Evolutionary conservation across 768 basidiomycete species (phyloP).

Genomic region (Asterophora lycoperdoides): DNA sequence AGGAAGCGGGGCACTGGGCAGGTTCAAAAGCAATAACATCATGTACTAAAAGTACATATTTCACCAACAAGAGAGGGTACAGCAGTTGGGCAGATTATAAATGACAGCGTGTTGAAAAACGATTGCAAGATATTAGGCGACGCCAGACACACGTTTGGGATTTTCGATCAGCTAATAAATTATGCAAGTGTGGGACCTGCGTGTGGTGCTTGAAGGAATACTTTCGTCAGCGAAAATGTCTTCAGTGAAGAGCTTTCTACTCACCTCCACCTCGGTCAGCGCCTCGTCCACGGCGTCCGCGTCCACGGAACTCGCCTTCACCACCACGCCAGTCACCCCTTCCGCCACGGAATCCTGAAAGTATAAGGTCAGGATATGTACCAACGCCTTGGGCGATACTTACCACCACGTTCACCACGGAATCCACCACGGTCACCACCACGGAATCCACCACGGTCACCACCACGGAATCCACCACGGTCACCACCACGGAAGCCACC

Average conservation of each 20-base stretch:
- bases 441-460: constrained; percentile 36
- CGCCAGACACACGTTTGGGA: constrained; percentile 3
- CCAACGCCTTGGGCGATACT: constrained; percentile 1
- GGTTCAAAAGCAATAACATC: neutral
- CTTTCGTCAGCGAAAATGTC: neutral
- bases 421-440: constrained; percentile 38
- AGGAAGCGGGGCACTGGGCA: too few species aligned
- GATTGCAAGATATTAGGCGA: constrained; percentile 3
- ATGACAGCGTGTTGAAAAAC: constrained; percentile 1
- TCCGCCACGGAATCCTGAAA: constrained; percentile 31
- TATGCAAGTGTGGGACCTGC: constrained; percentile 20
- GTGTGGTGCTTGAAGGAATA: constrained; percentile 10
- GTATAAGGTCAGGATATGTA: neutral
- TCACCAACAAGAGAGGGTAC: constrained; percentile 3
- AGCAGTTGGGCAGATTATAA: neutral
- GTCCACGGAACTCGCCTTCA: constrained; percentile 40
- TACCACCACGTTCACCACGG: constrained; percentile 35
- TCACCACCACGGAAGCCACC: constrained; percentile 44
- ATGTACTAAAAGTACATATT: constrained; percentile 10
- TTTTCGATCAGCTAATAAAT: constrained; percentile 6
- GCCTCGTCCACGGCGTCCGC: constrained; percentile 37
- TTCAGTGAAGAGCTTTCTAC: neutral
- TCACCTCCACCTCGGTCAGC: constrained; percentile 37
- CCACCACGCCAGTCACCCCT: constrained; percentile 49
- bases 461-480: constrained; percentile 30